Percentiles rank a stretch among this genome's conserved stretches.
phyloP scores from a whole-genome alignment of 2,329 filamentous ascomycete species.

The Xylariales sp. region DNA sequence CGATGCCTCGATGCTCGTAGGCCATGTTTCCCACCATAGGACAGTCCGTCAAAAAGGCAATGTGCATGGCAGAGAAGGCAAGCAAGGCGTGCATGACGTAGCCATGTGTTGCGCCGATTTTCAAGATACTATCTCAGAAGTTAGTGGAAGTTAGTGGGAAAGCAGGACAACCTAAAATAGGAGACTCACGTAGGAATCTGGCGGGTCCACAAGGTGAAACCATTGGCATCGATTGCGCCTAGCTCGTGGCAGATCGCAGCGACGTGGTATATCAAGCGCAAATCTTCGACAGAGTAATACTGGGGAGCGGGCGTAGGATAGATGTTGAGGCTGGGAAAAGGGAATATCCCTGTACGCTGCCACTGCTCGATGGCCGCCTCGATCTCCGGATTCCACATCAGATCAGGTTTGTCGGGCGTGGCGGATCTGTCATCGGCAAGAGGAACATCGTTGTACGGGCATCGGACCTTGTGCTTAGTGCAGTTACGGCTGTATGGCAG shows the following conservation, averaged over 20 bases:
- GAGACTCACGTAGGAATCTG: slow-evolving; percentile 80
- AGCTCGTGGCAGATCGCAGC: slow-evolving; percentile 82
- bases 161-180: slow-evolving; percentile 14
- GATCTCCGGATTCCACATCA: slow-evolving; percentile 84
- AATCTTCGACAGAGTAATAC: slow-evolving; percentile 68
- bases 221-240: slow-evolving; percentile 68
- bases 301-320: slow-evolving; percentile 71
- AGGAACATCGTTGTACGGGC: slow-evolving; percentile 91
- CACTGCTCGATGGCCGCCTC: slow-evolving; percentile 77
- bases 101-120: slow-evolving; percentile 72
- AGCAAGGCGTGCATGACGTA: slow-evolving; percentile 95
- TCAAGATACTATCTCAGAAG: slow-evolving; percentile 60
- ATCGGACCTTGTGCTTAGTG: slow-evolving; percentile 97
- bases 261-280: slow-evolving; percentile 87
- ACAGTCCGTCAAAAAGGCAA: slow-evolving; percentile 85
- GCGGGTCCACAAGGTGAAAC: slow-evolving; percentile 87
- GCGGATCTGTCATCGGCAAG: slow-evolving; percentile 58
- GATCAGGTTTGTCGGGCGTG: slow-evolving; percentile 59
- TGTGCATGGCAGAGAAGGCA: slow-evolving; percentile 89
- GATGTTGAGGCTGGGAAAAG: slow-evolving; percentile 75
- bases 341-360: slow-evolving; percentile 79
- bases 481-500: slow-evolving; percentile 75
- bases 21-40: slow-evolving; percentile 81
- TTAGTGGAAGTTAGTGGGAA: slow-evolving; percentile 16
- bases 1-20: slow-evolving; percentile 81